These are phyloP conservation scores for Elsinoe perseae DNA, from an alignment of 2,329 filamentous ascomycete species.

Conservation along the genomic window DNA sequence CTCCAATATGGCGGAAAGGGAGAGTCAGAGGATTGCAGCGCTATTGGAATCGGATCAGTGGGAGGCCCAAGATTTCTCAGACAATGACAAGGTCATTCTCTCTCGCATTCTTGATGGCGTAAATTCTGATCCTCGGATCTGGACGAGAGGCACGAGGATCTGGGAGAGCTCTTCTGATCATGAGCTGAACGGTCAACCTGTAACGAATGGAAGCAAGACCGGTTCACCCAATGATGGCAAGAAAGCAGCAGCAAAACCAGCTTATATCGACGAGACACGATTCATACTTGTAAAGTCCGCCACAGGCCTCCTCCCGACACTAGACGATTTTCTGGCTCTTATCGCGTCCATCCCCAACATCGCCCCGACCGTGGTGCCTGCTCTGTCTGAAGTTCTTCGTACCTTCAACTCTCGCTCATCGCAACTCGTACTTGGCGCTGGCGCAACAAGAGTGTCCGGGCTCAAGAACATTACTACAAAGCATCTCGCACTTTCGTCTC, in stretches of 20 bases:
- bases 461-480: slow-evolving; percentile 95
- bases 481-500: slow-evolving; percentile 83
- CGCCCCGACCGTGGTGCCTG: slow-evolving; percentile 71
- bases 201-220: slow-evolving; percentile 26
- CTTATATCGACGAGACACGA: slow-evolving; percentile 72
- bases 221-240: slow-evolving; percentile 23
- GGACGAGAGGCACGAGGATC: slow-evolving; percentile 52
- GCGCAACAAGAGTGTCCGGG: slow-evolving; percentile 79
- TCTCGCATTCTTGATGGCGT: slow-evolving; percentile 60
- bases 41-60: slow-evolving; percentile 75
- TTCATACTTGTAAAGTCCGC: slow-evolving; percentile 83
- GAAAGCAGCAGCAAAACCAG: slow-evolving; percentile 34
- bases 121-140: slow-evolving; percentile 59
- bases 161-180: slow-evolving; percentile 37
- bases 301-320: slow-evolving; percentile 68
- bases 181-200: slow-evolving; percentile 27
- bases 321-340: slow-evolving; percentile 75
- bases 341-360: slow-evolving; percentile 81
- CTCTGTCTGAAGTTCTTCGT: slow-evolving; percentile 77
- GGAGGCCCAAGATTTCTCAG: slow-evolving; percentile 67
- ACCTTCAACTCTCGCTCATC: slow-evolving; percentile 93
- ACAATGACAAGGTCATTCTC: slow-evolving; percentile 54
- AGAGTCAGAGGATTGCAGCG: slow-evolving; percentile 66
- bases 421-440: slow-evolving; percentile 92
- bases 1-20: slow-evolving; percentile 58